Evolutionary conservation across 2,329 filamentous ascomycete genomes (phyloP).

Genomic region (Trichophyton simii): DNA sequence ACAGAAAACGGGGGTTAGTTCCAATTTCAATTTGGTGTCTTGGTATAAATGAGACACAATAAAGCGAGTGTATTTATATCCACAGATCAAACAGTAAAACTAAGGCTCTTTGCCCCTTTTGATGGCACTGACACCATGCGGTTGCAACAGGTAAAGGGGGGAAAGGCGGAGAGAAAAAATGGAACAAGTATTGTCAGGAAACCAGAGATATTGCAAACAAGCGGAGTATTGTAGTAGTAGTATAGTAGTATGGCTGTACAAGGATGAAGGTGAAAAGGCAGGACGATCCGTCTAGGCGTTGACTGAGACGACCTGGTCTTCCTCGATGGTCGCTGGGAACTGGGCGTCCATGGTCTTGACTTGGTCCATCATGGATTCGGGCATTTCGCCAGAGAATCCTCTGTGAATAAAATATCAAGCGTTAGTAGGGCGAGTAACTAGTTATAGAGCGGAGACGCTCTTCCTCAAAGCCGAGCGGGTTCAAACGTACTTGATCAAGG

Average conservation of each 20-base stretch:
- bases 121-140: background rate
- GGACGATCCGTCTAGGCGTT: conserved; percentile 1
- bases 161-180: background rate
- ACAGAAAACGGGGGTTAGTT: background rate
- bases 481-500: conserved; percentile 30
- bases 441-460: background rate
- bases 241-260: background rate
- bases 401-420: conserved; percentile 32
- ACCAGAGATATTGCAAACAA: background rate
- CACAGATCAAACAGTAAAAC: background rate
- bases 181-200: background rate
- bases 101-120: background rate
- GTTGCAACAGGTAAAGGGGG: background rate
- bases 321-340: conserved; percentile 58
- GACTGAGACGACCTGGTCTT: conserved; percentile 56
- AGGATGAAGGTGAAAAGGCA: background rate
- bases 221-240: background rate
- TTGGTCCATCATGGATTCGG: conserved; percentile 54
- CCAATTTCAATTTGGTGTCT: background rate
- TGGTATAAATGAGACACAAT: background rate
- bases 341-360: conserved; percentile 51
- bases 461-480: background rate
- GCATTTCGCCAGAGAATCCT: conserved; percentile 64
- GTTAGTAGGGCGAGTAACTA: background rate
- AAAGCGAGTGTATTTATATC: background rate